Conservation (phyloP, 2,329 filamentous ascomycete genomes). For the Tolypocladium guangdongense region DNA sequence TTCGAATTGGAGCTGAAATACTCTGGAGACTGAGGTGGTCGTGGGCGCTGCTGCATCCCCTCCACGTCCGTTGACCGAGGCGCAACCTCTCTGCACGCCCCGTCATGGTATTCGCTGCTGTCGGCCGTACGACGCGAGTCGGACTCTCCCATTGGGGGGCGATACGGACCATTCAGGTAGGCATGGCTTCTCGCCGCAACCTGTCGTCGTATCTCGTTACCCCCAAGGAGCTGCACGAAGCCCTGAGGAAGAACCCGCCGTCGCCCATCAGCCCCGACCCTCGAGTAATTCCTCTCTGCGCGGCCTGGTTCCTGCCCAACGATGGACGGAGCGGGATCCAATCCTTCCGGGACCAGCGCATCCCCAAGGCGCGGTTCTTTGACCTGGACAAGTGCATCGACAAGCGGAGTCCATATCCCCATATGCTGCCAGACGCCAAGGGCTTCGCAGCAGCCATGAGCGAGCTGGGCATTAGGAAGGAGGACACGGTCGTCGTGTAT, state of each 20-base stretch:
- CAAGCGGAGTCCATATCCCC: conserved; percentile 77
- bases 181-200: conserved; percentile 16
- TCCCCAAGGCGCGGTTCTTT: conserved; percentile 89
- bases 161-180: conserved; percentile 17
- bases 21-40: not conserved
- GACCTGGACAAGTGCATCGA: conserved; percentile 90
- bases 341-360: conserved; percentile 70
- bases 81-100: not conserved
- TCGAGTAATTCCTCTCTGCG: conserved; percentile 79
- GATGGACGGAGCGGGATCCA: conserved; percentile 73
- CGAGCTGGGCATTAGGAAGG: conserved; percentile 71
- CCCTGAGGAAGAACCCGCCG: conserved; percentile 71
- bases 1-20: not conserved
- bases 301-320: conserved; percentile 93
- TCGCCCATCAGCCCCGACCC: conserved; percentile 72
- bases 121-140: conserved; percentile 31
- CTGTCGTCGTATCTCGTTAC: conserved; percentile 81
- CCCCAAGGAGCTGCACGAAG: conserved; percentile 69
- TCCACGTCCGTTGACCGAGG: not conserved
- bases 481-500: conserved; percentile 90
- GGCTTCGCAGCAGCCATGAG: conserved; percentile 83
- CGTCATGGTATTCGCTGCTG: conserved; percentile 31
- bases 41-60: not conserved
- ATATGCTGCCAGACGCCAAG: conserved; percentile 82
- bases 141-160: conserved; percentile 26